Evolutionary conservation across 306 rosid species (phyloP).

Genomic region (Cicer yamashitae): DNA sequence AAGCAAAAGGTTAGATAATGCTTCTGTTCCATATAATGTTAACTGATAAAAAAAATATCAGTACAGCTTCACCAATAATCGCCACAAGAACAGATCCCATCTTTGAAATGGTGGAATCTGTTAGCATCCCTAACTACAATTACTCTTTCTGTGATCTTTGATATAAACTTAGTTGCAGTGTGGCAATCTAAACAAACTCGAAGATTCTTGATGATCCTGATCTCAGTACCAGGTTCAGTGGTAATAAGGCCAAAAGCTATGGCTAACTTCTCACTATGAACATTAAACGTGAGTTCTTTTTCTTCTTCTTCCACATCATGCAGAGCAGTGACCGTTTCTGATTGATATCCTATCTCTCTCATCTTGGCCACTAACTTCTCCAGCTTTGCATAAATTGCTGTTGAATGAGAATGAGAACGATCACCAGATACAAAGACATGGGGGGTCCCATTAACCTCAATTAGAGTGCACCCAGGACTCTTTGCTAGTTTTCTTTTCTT

Average conservation of each 20-base stretch:
- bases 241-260: constrained; percentile 87
- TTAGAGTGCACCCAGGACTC: constrained; percentile 90
- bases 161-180: constrained; percentile 84
- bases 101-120: constrained; percentile 91
- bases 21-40: constrained; percentile 39
- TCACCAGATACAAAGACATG: constrained; percentile 84
- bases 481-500: constrained; percentile 77
- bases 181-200: constrained; percentile 97
- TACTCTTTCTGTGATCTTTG: constrained; percentile 82
- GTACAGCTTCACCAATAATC: constrained; percentile 81
- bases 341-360: constrained; percentile 81
- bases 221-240: constrained; percentile 81
- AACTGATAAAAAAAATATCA: constrained; percentile 34
- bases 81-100: constrained; percentile 84
- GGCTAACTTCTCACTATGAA: constrained; percentile 92
- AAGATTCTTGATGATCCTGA: constrained; percentile 91
- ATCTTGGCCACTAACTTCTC: constrained; percentile 82
- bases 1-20: constrained; percentile 38
- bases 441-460: constrained; percentile 76
- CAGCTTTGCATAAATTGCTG: constrained; percentile 77
- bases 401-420: constrained; percentile 74
- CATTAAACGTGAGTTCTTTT: constrained; percentile 86
- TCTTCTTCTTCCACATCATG: constrained; percentile 99
- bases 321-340: constrained; percentile 76
- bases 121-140: constrained; percentile 97